phyloP scores from a whole-genome alignment of 768 basidiomycete species.

The Rickenella mellea region DNA sequence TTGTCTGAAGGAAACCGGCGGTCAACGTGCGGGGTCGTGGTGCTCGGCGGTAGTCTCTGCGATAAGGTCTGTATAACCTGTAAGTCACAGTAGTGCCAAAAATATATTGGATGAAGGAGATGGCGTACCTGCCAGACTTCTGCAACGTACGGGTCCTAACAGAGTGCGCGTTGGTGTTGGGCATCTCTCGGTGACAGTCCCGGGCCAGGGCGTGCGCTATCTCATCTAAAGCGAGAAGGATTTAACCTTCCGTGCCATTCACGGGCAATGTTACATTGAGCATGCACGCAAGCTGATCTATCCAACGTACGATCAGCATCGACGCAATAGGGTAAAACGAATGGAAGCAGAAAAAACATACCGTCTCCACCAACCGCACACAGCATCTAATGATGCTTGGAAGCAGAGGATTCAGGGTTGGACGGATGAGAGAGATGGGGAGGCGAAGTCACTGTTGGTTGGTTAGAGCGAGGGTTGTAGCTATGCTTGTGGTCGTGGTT shows the following conservation, averaged over 20 bases:
- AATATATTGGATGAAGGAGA: conserved; percentile 1
- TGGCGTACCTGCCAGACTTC: conserved; percentile 58
- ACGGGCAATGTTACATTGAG: conserved; percentile 9
- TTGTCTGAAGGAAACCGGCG: conserved; percentile 51
- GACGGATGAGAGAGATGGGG: conserved; percentile 31
- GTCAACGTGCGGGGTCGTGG: conserved; percentile 57
- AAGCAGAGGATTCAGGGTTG: conserved; percentile 47
- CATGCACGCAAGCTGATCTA: conserved; percentile 65
- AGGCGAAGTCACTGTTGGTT: not conserved
- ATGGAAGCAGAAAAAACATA: conserved; percentile 24
- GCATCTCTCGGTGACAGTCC: conserved; percentile 50
- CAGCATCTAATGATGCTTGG: conserved; percentile 56
- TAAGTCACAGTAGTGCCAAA: not conserved
- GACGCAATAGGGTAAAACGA: not conserved
- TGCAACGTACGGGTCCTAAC: conserved; percentile 72
- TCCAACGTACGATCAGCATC: conserved; percentile 4
- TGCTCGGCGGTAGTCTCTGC: conserved; percentile 62
- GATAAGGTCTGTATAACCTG: conserved; percentile 39
- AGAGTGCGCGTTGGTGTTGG: conserved; percentile 54
- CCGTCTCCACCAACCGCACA: conserved; percentile 55
- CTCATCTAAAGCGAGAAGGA: conserved; percentile 37
- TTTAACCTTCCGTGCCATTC: conserved; percentile 32
- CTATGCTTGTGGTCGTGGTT: too few relatives aligned
- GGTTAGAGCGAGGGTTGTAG: not conserved
- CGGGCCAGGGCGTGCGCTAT: conserved; percentile 66